A percentile compares a stretch with the other conserved stretches of the same genome.
phyloP scores from a whole-genome alignment of 495 filamentous ascomycete species.

The Lichenothelia convexa region DNA sequence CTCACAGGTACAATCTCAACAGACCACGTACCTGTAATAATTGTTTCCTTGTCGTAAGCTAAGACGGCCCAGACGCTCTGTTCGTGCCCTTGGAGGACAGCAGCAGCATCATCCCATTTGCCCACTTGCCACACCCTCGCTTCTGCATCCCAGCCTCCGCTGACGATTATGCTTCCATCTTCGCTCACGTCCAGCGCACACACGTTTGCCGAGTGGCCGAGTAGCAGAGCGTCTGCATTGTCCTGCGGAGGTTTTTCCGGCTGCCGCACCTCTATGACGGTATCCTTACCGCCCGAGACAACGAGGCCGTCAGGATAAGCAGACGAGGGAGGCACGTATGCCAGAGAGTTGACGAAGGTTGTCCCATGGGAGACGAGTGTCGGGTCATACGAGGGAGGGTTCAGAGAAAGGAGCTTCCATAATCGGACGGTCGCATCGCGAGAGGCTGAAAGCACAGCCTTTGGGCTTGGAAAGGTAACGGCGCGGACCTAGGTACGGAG shows the following conservation, averaged over 20 bases:
- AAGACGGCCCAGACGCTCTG: slow-evolving; percentile 82
- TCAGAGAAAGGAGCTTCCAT: slow-evolving; percentile 53
- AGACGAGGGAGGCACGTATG: slow-evolving; percentile 54
- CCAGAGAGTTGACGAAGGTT: slow-evolving; percentile 68
- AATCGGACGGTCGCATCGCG: slow-evolving; percentile 77
- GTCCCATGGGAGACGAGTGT: slow-evolving; percentile 57
- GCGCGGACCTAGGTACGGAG: slow-evolving; percentile 52
- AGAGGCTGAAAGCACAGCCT: slow-evolving; percentile 64
- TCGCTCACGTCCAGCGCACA: slow-evolving; percentile 66
- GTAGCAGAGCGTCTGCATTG: slow-evolving; percentile 65
- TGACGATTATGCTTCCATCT: slow-evolving; percentile 55
- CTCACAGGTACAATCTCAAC: no score
- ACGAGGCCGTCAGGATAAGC: slow-evolving; percentile 64
- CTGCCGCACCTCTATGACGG: slow-evolving; percentile 77
- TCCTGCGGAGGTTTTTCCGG: slow-evolving; percentile 43
- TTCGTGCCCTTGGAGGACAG: slow-evolving; percentile 55
- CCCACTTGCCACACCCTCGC: slow-evolving; percentile 59
- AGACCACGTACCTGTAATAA: slow-evolving; percentile 81
- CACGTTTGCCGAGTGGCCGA: slow-evolving; percentile 75
- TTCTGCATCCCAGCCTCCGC: slow-evolving; percentile 87
- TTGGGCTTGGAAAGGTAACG: slow-evolving; percentile 59
- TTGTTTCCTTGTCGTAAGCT: slow-evolving; percentile 55
- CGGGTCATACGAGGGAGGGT: slow-evolving; percentile 55
- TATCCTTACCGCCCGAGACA: slow-evolving; percentile 72
- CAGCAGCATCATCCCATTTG: slow-evolving; percentile 51